phyloP scores from a whole-genome alignment of 2,329 filamentous ascomycete species.

The Emergomyces orientalis region DNA sequence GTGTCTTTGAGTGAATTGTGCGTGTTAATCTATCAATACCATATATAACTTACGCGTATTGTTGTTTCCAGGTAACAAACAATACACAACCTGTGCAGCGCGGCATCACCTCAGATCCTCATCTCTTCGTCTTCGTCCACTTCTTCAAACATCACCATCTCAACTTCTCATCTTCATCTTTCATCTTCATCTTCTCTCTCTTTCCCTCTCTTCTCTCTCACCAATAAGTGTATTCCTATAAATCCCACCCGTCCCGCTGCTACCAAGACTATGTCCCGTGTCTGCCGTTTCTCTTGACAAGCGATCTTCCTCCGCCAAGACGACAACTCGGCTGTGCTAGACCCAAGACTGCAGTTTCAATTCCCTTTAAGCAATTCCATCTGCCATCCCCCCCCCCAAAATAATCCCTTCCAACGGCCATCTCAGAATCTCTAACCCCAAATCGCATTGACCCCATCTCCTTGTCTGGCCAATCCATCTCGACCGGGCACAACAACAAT shows the following conservation, averaged over 20 bases:
- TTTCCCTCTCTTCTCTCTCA: background rate
- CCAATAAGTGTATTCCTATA: constrained; percentile 2
- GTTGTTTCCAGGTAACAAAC: too few species aligned
- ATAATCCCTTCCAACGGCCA: background rate
- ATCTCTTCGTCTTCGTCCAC: background rate
- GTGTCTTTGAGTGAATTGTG: too few species aligned
- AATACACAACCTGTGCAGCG: too few species aligned
- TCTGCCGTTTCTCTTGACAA: constrained; percentile 25
- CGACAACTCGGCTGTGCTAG: constrained; percentile 21
- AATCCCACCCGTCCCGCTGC: constrained; percentile 47
- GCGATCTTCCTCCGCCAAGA: constrained; percentile 29
- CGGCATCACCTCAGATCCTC: too few species aligned
- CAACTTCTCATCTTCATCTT: background rate
- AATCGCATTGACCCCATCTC: background rate
- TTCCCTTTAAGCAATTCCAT: constrained; percentile 15
- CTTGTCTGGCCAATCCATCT: too few species aligned
- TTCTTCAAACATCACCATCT: too few species aligned
- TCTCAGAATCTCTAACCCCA: too few species aligned
- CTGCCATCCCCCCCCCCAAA: background rate
- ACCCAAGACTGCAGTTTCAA: constrained; percentile 17
- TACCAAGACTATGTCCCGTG: constrained; percentile 33
- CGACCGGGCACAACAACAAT: background rate
- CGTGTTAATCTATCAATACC: too few species aligned
- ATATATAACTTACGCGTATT: too few species aligned
- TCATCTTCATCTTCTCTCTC: background rate